Percentiles rank a stretch among this genome's conserved stretches.
These are phyloP conservation scores for Zasmidium citrigriseum DNA, from an alignment of 2,329 filamentous ascomycete genomes.

Conservation along the genomic window DNA sequence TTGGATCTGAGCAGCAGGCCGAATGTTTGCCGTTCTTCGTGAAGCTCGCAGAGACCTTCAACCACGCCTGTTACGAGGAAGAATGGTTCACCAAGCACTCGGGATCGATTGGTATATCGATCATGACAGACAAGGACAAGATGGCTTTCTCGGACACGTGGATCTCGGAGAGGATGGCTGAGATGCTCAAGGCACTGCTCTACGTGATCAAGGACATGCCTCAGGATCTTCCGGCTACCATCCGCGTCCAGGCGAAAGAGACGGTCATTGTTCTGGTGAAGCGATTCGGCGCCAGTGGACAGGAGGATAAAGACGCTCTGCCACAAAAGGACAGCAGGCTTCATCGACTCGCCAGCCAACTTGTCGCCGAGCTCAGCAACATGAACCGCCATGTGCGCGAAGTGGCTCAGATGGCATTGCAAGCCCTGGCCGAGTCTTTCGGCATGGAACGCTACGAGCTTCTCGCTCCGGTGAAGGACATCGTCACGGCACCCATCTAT, in stretches of 20 bases:
- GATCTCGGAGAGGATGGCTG: slow-evolving; percentile 78
- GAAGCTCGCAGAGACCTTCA: slow-evolving; percentile 79
- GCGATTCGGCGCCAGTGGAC: slow-evolving; percentile 71
- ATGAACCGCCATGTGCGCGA: slow-evolving; percentile 95
- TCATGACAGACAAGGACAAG: slow-evolving; percentile 80
- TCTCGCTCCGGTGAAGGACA: slow-evolving; percentile 84
- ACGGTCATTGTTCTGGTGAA: slow-evolving; percentile 76
- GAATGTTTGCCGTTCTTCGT: slow-evolving; percentile 81
- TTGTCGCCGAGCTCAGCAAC: slow-evolving; percentile 87
- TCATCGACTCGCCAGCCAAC: slow-evolving; percentile 75
- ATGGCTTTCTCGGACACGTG: slow-evolving; percentile 82
- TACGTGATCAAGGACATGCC: slow-evolving; percentile 99
- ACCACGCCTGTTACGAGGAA: slow-evolving; percentile 93
- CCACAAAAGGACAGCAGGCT: slow-evolving; percentile 67
- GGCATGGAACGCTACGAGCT: slow-evolving; percentile 82
- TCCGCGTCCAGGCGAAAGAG: slow-evolving; percentile 76
- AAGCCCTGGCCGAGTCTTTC: slow-evolving; percentile 76
- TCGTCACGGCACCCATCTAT: slow-evolving; percentile 87
- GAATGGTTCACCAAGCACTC: slow-evolving; percentile 99
- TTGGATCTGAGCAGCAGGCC: slow-evolving; percentile 69
- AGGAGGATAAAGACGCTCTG: slow-evolving; percentile 75
- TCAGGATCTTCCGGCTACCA: slow-evolving; percentile 86
- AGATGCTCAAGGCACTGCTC: slow-evolving; percentile 87
- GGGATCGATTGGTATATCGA: slow-evolving; percentile 84
- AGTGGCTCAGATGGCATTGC: slow-evolving; percentile 78